Conservation (phyloP, 148 eudicot species). For the Persicaria tinctoria region DNA sequence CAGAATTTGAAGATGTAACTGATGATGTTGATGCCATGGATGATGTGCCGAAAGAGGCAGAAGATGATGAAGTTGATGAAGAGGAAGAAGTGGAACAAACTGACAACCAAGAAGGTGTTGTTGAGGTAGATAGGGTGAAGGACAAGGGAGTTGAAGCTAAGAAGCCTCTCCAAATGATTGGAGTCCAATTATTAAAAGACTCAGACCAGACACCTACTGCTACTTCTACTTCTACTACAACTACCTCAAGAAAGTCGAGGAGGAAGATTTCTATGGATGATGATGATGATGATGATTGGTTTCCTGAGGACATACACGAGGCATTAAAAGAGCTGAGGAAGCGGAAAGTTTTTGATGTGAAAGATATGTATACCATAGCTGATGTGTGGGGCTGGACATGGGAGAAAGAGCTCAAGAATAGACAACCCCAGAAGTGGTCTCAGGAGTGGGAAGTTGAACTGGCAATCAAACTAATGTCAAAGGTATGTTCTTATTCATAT, state of each 20-base stretch:
- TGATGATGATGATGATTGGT: constrained; percentile 93
- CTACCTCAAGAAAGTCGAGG: constrained; percentile 50
- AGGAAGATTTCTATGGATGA: constrained; percentile 55
- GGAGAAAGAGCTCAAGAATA: constrained; percentile 84
- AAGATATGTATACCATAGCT: constrained; percentile 93
- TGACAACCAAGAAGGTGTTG: constrained; percentile 50
- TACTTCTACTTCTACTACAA: constrained; percentile 22
- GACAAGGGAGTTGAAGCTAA: constrained; percentile 73
- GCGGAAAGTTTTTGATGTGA: constrained; percentile 65
- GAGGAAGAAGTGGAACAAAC: constrained; percentile 75
- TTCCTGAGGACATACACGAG: constrained; percentile 67
- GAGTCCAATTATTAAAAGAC: constrained; percentile 79
- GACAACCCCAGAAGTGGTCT: constrained; percentile 75
- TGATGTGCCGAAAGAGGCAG: constrained; percentile 54
- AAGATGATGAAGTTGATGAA: constrained; percentile 79
- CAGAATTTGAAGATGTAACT: constrained; percentile 34
- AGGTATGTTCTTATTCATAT: constrained; percentile 31
- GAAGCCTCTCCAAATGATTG: constrained; percentile 92
- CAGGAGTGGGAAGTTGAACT: constrained; percentile 98
- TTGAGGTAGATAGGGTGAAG: constrained; percentile 58
- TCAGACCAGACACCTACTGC: constrained; percentile 33
- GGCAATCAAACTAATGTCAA: constrained; percentile 72
- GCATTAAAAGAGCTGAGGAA: constrained; percentile 78
- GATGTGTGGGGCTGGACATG: constrained; percentile 99
- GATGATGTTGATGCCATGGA: constrained; percentile 56